Conservation (phyloP, 2,329 filamentous ascomycete species). For the Dactylellina haptotyla region DNA sequence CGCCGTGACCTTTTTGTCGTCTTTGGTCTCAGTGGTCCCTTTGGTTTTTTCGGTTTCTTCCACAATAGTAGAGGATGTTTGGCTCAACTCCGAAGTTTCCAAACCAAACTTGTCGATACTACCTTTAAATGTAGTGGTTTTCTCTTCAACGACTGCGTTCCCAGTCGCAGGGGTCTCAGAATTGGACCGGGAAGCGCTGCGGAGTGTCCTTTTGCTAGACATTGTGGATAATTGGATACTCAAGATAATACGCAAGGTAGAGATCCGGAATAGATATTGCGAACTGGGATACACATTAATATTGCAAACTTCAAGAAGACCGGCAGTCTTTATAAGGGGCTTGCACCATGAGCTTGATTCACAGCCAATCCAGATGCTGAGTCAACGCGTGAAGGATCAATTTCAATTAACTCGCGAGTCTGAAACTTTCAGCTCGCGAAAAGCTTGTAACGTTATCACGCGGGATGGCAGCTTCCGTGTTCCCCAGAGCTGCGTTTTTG, state of each 20-base stretch:
- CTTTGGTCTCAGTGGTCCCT: constrained; percentile 4
- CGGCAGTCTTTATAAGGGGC: neutral
- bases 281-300: no score
- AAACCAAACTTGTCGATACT: constrained; percentile 32
- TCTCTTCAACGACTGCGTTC: constrained; percentile 40
- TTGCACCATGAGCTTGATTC: neutral
- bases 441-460: constrained; percentile 37
- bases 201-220: constrained; percentile 35
- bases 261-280: neutral
- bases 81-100: constrained; percentile 2
- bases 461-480: no score
- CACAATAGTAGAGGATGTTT: neutral
- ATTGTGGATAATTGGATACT: constrained; percentile 1
- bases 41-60: neutral
- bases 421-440: neutral
- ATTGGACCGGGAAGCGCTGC: constrained; percentile 19
- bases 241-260: neutral
- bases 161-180: constrained; percentile 31
- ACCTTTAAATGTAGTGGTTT: constrained; percentile 33
- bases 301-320: neutral
- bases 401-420: neutral
- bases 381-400: constrained; percentile 12
- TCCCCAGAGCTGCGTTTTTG: constrained; percentile 43
- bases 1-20: constrained; percentile 3
- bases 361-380: neutral